Base-by-base conservation (phyloP, 2,329 filamentous ascomycete species). In the Neodidymelliopsis sp. region DNA sequence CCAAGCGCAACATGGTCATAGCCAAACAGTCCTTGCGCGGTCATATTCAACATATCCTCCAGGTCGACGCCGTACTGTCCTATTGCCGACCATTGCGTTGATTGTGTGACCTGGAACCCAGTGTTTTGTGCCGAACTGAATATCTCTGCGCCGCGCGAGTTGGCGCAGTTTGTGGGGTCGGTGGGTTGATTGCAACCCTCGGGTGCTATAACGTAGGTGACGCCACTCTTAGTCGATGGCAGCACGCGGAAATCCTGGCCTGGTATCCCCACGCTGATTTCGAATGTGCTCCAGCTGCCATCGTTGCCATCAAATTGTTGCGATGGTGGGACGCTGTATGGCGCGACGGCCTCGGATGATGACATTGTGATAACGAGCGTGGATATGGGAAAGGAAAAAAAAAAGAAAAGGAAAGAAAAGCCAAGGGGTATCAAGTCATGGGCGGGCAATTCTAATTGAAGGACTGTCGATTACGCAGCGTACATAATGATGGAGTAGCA, bases 221-320 rank as follows among this genome's bases (percentile, higher is more conserved):
- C 53, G 46, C 59, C 53, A 50, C 69, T 50, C 48, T 70, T 59
- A n/a, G 69, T 70, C 9, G 71, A 70, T 5, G 70, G 62, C 20
- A 71, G 53, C 6, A 73, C 63, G n/a, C 67, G 63, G 22, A 73
- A 70, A 27, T 73, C 67, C 46, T 76, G 73, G 19, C 65, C 66
- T 19, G 73, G 73, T 24, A 64, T 71, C 3, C 74, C 74, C 2
- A 76, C 69, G 34, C 62, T 67, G 27, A 76, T 61, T n/a, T 65
- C 60, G 56, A 77, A 77, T 2, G 72, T 73, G 34, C 71, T 74
- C 74, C 74, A 77, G 33, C 49, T 57, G 2, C 74, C 74, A 60
- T 76, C 73, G 43, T 73, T 68, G 37, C 74, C 74, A 27, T 76
- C 71, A 53, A 73, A 74, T 20, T 65, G 46, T 37, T 66, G 53